Evolutionary conservation across 2,329 filamentous ascomycete genomes (phyloP).

Genomic region (Drechmeria coniospora): DNA sequence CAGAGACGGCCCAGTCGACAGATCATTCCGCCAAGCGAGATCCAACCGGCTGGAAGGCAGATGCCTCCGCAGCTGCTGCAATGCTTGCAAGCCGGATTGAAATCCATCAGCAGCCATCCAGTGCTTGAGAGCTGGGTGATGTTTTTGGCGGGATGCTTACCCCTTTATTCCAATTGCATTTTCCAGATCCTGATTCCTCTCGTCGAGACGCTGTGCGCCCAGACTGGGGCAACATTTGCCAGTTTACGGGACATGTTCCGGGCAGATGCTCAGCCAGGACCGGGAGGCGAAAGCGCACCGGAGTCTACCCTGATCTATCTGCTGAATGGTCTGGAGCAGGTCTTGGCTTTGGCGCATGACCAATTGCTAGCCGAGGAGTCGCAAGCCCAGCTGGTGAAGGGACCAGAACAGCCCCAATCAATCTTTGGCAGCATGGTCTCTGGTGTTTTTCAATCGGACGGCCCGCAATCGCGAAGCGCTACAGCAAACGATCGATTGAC

Average conservation of each 20-base stretch:
- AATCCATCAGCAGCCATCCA: constrained; percentile 54
- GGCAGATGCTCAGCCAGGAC: constrained; percentile 9
- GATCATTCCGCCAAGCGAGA: constrained; percentile 19
- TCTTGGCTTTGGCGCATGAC: constrained; percentile 76
- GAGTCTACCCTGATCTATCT: constrained; percentile 70
- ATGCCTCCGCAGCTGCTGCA: constrained; percentile 63
- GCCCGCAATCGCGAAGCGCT: constrained; percentile 58
- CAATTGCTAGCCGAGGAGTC: constrained; percentile 64
- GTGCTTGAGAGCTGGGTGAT: constrained; percentile 85
- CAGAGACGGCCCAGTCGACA: constrained; percentile 22
- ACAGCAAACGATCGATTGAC: constrained; percentile 91
- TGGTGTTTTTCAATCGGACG: constrained; percentile 71
- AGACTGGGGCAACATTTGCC: constrained; percentile 59
- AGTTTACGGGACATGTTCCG: constrained; percentile 52
- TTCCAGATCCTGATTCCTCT: constrained; percentile 85
- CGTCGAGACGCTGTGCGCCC: constrained; percentile 73
- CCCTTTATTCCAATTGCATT: constrained; percentile 68
- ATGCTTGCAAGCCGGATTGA: constrained; percentile 69
- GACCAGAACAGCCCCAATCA: constrained; percentile 67
- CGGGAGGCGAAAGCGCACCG: constrained; percentile 22
- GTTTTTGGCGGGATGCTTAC: constrained; percentile 70
- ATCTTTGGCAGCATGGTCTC: constrained; percentile 94
- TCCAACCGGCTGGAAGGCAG: constrained; percentile 14
- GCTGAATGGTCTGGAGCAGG: constrained; percentile 83
- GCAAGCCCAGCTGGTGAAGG: constrained; percentile 52